A percentile compares a stretch with the other conserved stretches of the same genome.
Evolutionary conservation across 345 rosid genomes (phyloP).

Genomic region (Syzygium aromaticum): DNA sequence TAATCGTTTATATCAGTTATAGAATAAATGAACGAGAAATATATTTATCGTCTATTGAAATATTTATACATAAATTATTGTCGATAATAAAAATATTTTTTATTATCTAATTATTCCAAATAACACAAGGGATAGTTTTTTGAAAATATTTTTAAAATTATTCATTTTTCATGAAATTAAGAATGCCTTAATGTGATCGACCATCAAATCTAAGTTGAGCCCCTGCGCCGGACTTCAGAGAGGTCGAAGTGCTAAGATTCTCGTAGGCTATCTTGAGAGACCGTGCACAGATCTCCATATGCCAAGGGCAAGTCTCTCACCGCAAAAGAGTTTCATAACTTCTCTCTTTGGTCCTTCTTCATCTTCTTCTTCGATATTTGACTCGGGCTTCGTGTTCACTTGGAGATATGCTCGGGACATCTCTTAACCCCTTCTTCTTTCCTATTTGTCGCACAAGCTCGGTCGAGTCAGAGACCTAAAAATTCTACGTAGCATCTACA

Average conservation of each 20-base stretch:
- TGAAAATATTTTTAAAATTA: no score
- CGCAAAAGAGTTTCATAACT: background rate
- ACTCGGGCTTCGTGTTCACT: no score
- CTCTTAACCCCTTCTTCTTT: no score
- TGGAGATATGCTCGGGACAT: no score
- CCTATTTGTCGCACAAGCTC: no score
- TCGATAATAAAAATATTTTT: rapidly evolving
- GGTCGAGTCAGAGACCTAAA: background rate
- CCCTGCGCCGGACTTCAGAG: background rate
- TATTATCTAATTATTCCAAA: background rate
- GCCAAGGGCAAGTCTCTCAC: background rate
- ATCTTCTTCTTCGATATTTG: no score
- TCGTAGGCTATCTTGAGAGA: background rate
- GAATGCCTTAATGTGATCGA: background rate
- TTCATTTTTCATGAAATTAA: background rate
- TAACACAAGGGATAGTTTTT: rapidly evolving
- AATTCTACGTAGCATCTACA: background rate
- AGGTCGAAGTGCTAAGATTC: background rate
- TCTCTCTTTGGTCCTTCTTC: background rate
- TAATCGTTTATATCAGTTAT: background rate
- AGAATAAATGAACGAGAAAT: background rate
- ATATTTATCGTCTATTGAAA: background rate
- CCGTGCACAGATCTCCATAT: background rate
- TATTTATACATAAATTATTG: background rate
- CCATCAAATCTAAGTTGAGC: background rate